phyloP scores from a whole-genome alignment of 306 rosid species.

The Quercus suber region DNA sequence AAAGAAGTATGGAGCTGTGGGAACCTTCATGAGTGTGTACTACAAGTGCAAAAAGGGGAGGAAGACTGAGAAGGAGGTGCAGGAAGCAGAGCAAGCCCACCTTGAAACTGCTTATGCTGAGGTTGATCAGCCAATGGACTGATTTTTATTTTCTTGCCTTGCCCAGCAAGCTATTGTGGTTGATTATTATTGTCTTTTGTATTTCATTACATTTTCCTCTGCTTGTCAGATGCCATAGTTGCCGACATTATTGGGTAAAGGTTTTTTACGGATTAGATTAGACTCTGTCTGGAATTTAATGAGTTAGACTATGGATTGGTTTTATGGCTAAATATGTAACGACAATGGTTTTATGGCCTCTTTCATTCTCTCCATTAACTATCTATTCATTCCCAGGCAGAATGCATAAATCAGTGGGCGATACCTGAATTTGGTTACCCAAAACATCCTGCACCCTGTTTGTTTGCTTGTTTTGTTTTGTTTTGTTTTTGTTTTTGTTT shows the following conservation, averaged over 20 bases:
- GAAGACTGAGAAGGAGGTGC: conserved; percentile 98
- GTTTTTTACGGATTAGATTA: background rate
- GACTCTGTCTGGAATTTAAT: background rate
- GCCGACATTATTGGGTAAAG: background rate
- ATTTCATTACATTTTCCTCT: conserved; percentile 7
- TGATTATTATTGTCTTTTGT: background rate
- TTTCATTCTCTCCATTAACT: background rate
- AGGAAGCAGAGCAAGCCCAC: conserved; percentile 90
- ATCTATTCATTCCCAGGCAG: too few species aligned
- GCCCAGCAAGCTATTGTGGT: background rate
- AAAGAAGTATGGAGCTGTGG: conserved; percentile 83
- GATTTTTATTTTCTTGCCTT: conserved; percentile 21
- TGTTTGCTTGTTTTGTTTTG: too few species aligned
- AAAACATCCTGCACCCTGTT: too few species aligned
- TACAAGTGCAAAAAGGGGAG: conserved; percentile 97
- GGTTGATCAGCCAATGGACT: conserved; percentile 52
- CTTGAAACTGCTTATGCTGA: conserved; percentile 80
- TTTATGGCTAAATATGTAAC: background rate
- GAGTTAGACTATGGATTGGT: too few species aligned
- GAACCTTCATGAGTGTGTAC: conserved; percentile 93
- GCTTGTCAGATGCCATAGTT: background rate
- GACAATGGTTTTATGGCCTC: background rate
- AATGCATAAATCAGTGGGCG: too few species aligned
- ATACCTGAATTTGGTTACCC: too few species aligned
- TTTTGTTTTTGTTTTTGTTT: too few species aligned